A percentile compares a stretch with the other conserved stretches of the same genome.
Conservation (phyloP, 78 protist genomes). For the Dictyostelium brefeldianum region DNA sequence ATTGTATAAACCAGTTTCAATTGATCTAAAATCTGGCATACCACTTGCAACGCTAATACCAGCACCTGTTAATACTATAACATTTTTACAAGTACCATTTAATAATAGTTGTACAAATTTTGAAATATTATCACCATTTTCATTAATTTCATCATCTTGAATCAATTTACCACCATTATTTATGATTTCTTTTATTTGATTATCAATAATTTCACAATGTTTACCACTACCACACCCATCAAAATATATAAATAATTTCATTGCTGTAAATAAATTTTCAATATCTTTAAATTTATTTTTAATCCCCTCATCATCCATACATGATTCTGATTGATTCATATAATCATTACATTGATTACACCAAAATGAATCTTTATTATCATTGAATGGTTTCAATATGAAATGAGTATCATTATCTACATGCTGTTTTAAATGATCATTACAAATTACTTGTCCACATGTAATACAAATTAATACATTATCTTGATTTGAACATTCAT, state of each 20-base stretch:
- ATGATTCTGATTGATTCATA: neutral
- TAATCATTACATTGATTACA: neutral
- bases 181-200: neutral
- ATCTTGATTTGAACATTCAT: neutral
- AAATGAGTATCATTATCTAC: neutral
- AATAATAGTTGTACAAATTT: slow-evolving; percentile 47
- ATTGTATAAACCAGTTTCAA: slow-evolving; percentile 91
- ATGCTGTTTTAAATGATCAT: neutral
- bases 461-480: neutral
- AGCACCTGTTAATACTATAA: slow-evolving; percentile 77
- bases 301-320: too few species aligned
- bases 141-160: neutral
- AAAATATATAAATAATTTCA: slow-evolving; percentile 1
- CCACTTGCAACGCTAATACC: slow-evolving; percentile 88
- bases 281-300: neutral
- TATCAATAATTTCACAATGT: neutral
- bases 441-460: slow-evolving; percentile 4
- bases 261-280: neutral
- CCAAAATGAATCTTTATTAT: neutral
- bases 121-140: neutral
- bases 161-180: neutral
- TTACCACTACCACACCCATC: neutral
- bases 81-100: slow-evolving; percentile 59
- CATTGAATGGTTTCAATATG: neutral
- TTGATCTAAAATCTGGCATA: slow-evolving; percentile 95